These are phyloP conservation scores for Fusarium buharicum DNA, from an alignment of 2,329 filamentous ascomycete genomes.

Conservation along the genomic window DNA sequence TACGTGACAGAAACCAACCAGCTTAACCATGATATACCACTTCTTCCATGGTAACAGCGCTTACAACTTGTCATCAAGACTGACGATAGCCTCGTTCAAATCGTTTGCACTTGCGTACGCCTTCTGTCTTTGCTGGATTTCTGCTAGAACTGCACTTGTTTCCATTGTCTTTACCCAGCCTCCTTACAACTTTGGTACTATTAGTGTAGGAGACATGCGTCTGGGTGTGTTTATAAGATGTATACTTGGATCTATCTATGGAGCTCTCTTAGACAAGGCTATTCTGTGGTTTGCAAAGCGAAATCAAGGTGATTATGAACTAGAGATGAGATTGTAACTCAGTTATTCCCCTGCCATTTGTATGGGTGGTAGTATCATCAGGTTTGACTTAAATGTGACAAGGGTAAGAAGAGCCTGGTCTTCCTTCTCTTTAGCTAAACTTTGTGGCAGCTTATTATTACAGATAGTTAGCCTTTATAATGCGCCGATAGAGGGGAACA, in stretches of 20 bases:
- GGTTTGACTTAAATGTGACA: constrained; percentile 51
- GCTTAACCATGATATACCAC: constrained; percentile 7
- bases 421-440: not conserved
- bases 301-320: constrained; percentile 55
- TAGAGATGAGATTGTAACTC: constrained; percentile 54
- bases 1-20: not conserved
- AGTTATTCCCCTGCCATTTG: constrained; percentile 44
- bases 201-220: constrained; percentile 41
- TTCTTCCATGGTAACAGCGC: constrained; percentile 16
- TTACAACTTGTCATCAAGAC: constrained; percentile 29
- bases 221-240: constrained; percentile 49
- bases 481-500: too few relatives aligned
- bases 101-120: constrained; percentile 49
- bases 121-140: constrained; percentile 50
- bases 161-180: too few relatives aligned
- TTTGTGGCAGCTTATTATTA: too few relatives aligned
- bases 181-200: too few relatives aligned
- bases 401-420: constrained; percentile 36
- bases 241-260: constrained; percentile 51
- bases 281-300: constrained; percentile 50
- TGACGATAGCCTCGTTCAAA: constrained; percentile 21
- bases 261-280: constrained; percentile 50
- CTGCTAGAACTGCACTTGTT: constrained; percentile 47
- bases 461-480: too few relatives aligned
- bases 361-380: constrained; percentile 49